A percentile compares a stretch with the other conserved stretches of the same genome.
Evolutionary conservation across 176 grass and related monocot genomes (phyloP).

Genomic region (Calamus simplicifolius): DNA sequence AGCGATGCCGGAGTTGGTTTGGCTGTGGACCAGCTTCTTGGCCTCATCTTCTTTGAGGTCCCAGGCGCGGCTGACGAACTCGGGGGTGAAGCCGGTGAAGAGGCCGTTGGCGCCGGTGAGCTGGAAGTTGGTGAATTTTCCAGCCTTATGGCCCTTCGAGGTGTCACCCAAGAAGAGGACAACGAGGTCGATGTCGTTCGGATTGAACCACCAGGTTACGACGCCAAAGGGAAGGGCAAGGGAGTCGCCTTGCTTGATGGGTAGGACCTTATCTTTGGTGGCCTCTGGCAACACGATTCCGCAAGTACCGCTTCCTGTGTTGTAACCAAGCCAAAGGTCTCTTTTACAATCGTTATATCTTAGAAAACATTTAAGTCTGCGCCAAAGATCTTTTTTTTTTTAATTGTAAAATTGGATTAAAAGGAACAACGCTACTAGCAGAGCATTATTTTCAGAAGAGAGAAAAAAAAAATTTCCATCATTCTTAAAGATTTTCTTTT

Average conservation of each 20-base stretch:
- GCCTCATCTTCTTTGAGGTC: slow-evolving; percentile 50
- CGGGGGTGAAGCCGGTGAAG: slow-evolving; percentile 66
- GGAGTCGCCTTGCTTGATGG: slow-evolving; percentile 66
- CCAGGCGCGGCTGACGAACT: slow-evolving; percentile 73
- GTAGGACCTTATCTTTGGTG: slow-evolving; percentile 63
- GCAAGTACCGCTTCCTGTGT: slow-evolving; percentile 31
- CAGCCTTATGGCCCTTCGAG: slow-evolving; percentile 62
- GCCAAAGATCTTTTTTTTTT: too few species aligned
- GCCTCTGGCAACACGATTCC: slow-evolving; percentile 48
- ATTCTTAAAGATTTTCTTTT: too few species aligned
- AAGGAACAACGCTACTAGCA: too few species aligned
- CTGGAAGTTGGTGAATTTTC: slow-evolving; percentile 77
- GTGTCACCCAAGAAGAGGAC: slow-evolving; percentile 85
- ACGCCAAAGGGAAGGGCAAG: slow-evolving; percentile 75
- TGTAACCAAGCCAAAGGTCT: not conserved
- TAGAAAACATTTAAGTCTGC: too few species aligned
- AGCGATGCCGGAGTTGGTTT: slow-evolving; percentile 26
- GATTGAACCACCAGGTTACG: slow-evolving; percentile 80
- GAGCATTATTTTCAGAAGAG: too few species aligned
- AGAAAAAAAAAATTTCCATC: too few species aligned
- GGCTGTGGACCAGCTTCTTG: slow-evolving; percentile 47
- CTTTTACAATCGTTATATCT: too few species aligned
- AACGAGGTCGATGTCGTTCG: slow-evolving; percentile 31
- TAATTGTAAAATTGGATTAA: too few species aligned
- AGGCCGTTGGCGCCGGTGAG: slow-evolving; percentile 55